phyloP scores from a whole-genome alignment of 306 rosid species.

The Cicer yamashitae region DNA sequence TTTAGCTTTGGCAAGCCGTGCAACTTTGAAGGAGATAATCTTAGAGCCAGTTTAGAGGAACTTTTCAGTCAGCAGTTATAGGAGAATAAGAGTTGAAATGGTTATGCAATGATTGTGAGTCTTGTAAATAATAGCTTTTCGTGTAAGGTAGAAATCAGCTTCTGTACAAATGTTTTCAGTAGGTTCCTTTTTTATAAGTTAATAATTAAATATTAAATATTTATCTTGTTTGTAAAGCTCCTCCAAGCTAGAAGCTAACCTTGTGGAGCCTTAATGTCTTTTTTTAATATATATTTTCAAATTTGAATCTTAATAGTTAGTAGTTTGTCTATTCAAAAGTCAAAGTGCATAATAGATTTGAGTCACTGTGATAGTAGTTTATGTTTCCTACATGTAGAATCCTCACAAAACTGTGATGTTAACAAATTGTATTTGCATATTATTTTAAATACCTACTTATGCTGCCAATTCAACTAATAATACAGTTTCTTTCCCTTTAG shows the following conservation, averaged over 20 bases:
- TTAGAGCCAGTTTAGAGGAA: background rate
- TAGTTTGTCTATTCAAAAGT: slow-evolving; percentile 22
- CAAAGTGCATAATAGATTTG: slow-evolving; percentile 10
- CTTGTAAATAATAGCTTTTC: background rate
- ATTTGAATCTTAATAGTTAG: slow-evolving; percentile 16
- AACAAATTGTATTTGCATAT: slow-evolving; percentile 23
- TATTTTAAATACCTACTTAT: slow-evolving; percentile 25
- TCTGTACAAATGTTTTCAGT: background rate
- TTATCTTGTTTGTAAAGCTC: background rate
- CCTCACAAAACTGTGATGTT: slow-evolving; percentile 19
- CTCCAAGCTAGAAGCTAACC: background rate
- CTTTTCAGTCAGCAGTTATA: background rate
- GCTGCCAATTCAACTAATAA: slow-evolving; percentile 20
- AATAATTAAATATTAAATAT: background rate
- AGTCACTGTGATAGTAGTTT: slow-evolving; percentile 18
- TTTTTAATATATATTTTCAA: slow-evolving; percentile 23
- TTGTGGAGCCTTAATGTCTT: background rate
- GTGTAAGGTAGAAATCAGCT: background rate
- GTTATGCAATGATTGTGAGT: background rate
- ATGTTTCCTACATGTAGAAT: slow-evolving; percentile 16
- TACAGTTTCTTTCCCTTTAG: slow-evolving; percentile 52
- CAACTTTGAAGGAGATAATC: background rate
- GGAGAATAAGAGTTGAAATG: background rate
- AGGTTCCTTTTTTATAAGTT: background rate
- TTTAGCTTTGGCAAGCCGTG: slow-evolving; percentile 31